Base-by-base conservation (phyloP, 2,329 filamentous ascomycete species). In the Dactylellina sp. region DNA sequence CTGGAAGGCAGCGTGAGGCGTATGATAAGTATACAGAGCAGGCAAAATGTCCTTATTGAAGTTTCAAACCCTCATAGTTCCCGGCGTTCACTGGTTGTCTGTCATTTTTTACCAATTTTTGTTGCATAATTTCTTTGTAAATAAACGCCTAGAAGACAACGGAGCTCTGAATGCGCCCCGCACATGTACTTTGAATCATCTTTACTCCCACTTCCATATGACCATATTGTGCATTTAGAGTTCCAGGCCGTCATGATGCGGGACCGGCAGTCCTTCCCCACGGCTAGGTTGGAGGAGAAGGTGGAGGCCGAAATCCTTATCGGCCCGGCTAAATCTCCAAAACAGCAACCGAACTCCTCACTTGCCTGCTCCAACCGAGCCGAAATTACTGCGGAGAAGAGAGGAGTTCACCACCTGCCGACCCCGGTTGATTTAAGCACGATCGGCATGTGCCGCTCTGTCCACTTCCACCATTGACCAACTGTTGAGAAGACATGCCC, bases 361-460 rank as follows among this genome's bases (percentile, higher is more conserved):
- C n/a, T 39, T 25, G 22, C 52, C 22, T 46, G 35, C 24, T 50
- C 9, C 53, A 53, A 37, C 60, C 60, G 60, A 72, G 46, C 66
- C 68, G 68, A 72, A 52, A 72, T 59, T 68, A 16, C 37, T 14
- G 11, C 37, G 9, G 11, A 9, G 28, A 32, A 40, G 4, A 14
- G 59, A 65, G 46, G 53, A 65, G 40, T 42, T 64, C 32, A 24
- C 16, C 44, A 65, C 68, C 60, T 72, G 39, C 68, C 59, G 52
- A 25, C 55, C 24, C 60, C 39, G 56, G 50, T 49, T 7, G n/a
- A 1, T 37, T 18, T 18, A 35, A n/a, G 28, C 2, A 16, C 11
- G 2, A 24, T 42, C 52, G 53, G 53, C 53, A 57, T 57, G 37
- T 57, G 53, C 53, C 37, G 53, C 16, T 44, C n/a, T n/a, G 16